A percentile compares a stretch with the other conserved stretches of the same genome.
Evolutionary conservation across 768 basidiomycete genomes (phyloP).

Genomic region (Termitomyces sp.): DNA sequence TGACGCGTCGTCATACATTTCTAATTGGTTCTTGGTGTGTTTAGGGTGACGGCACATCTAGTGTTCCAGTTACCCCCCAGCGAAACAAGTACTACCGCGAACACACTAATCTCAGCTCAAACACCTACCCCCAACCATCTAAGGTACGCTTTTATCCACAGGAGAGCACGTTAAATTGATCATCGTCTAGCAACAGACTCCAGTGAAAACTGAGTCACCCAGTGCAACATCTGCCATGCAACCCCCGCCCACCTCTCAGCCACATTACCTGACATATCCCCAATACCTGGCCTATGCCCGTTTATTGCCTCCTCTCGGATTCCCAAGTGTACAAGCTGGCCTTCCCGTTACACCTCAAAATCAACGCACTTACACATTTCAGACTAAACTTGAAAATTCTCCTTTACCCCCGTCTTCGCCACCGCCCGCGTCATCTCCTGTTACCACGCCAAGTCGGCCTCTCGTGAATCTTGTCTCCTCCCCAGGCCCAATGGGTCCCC

Average conservation of each 20-base stretch:
- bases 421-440: constrained; percentile 48
- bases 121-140: constrained; percentile 16
- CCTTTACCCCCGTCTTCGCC: constrained; percentile 61
- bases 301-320: constrained; percentile 22
- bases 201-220: constrained; percentile 38
- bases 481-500: constrained; percentile 68
- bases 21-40: background rate
- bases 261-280: constrained; percentile 31
- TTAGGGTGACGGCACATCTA: constrained; percentile 10
- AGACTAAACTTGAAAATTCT: constrained; percentile 29
- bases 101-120: constrained; percentile 32
- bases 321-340: constrained; percentile 24
- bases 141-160: constrained; percentile 20
- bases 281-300: constrained; percentile 27
- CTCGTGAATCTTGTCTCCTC: constrained; percentile 78
- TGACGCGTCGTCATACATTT: constrained; percentile 20
- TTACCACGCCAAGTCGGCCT: constrained; percentile 55
- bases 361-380: constrained; percentile 31
- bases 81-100: constrained; percentile 59
- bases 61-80: constrained; percentile 50
- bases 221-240: constrained; percentile 32
- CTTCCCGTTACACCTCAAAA: constrained; percentile 46
- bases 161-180: constrained; percentile 9
- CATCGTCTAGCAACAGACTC: constrained; percentile 14
- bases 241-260: constrained; percentile 15